phyloP scores from a whole-genome alignment of 2,329 filamentous ascomycete species.

The Neurospora sp. region DNA sequence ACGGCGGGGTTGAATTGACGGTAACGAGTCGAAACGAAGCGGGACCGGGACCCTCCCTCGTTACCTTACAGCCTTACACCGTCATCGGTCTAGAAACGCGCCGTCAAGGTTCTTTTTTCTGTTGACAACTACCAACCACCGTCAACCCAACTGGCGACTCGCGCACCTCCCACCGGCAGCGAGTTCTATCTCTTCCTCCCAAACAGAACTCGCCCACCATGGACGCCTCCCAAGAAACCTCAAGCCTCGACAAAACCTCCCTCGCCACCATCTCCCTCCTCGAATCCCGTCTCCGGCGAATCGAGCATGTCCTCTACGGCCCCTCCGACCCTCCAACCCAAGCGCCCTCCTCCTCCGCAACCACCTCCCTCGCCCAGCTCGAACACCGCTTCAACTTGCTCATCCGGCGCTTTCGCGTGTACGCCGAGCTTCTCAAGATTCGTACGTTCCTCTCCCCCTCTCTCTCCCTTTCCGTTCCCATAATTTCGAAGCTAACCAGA shows the following conservation, averaged over 20 bases:
- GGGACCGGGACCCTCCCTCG: not conserved
- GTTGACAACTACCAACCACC: not conserved
- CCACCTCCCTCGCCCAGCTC: conserved; percentile 37
- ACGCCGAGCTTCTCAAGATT: conserved; percentile 50
- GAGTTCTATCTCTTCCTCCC: not conserved
- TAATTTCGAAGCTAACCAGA: conserved; percentile 4
- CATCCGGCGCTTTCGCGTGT: conserved; percentile 42
- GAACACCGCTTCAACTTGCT: conserved; percentile 44
- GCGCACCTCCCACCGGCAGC: not conserved
- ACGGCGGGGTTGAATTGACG: not conserved
- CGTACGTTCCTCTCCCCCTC: conserved; percentile 32
- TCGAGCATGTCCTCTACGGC: conserved; percentile 51
- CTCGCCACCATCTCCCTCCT: conserved; percentile 46
- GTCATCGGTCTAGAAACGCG: not conserved
- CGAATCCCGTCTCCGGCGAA: conserved; percentile 47
- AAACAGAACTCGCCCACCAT: conserved; percentile 1
- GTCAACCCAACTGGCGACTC: not conserved
- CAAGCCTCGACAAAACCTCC: conserved; percentile 38
- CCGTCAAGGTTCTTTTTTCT: not conserved
- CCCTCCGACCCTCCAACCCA: conserved; percentile 25
- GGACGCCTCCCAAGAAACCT: conserved; percentile 18
- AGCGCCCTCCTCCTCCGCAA: conserved; percentile 29
- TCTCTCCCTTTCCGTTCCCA: not conserved
- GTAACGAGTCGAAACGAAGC: not conserved
- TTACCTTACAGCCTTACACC: not conserved